phyloP scores from a whole-genome alignment of 208 protist genomes.

The Wallacemonas sp. region DNA sequence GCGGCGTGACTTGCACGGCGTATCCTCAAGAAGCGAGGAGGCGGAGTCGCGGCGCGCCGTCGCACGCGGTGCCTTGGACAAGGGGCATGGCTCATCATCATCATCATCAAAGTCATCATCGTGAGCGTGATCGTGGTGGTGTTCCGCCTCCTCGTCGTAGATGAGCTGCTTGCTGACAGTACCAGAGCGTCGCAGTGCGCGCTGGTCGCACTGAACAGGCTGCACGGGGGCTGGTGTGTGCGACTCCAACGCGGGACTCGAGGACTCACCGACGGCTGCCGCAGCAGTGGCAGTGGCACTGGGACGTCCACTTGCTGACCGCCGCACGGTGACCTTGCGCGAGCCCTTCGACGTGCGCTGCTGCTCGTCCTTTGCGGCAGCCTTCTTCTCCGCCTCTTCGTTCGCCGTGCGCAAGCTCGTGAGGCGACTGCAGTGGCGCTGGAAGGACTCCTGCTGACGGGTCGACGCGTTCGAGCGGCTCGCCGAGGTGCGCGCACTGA shows the following conservation, averaged over 20 bases:
- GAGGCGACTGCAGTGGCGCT: slow-evolving; percentile 12
- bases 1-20: slow-evolving; percentile 1
- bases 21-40: not conserved
- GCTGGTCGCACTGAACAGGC: not conserved
- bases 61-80: slow-evolving; percentile 17
- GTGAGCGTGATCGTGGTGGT: not conserved
- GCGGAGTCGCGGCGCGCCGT: slow-evolving; percentile 4
- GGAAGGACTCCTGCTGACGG: slow-evolving; percentile 39
- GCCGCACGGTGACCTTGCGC: not conserved
- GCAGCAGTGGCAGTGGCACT: too few relatives aligned
- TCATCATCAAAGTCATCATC: slow-evolving; percentile 7
- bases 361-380: slow-evolving; percentile 11
- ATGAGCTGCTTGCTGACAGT: slow-evolving; percentile 23
- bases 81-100: slow-evolving; percentile 16
- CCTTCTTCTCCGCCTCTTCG: slow-evolving; percentile 2
- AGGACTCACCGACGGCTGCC: too few relatives aligned
- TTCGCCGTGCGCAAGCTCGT: slow-evolving; percentile 4
- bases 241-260: too few relatives aligned
- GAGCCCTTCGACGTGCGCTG: slow-evolving; percentile 10
- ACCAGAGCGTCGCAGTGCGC: slow-evolving; percentile 7
- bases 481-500: slow-evolving; percentile 1
- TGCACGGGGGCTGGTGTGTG: not conserved
- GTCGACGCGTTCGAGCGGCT: slow-evolving; percentile 10
- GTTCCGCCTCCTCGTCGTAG: slow-evolving; percentile 14
- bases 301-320: not conserved